These are phyloP conservation scores for Fusarium torulosum DNA, from an alignment of 2,329 filamentous ascomycete species.

Conservation along the genomic window DNA sequence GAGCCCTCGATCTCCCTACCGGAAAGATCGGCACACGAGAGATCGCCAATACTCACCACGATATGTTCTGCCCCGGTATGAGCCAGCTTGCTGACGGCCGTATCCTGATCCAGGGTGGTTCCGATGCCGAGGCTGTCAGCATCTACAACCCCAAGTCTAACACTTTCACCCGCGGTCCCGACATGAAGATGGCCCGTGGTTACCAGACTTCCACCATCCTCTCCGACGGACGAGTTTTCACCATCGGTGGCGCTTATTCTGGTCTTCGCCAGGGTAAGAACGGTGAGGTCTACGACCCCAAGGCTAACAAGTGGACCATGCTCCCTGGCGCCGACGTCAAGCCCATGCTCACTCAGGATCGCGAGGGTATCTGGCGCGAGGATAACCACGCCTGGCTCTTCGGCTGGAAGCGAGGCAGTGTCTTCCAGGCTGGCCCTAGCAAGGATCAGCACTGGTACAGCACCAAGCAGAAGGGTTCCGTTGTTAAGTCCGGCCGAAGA, in stretches of 20 bases:
- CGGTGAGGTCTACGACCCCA: conserved; percentile 66
- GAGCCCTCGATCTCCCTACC: conserved; percentile 11
- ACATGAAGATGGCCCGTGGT: conserved; percentile 63
- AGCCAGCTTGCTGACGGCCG: conserved; percentile 61
- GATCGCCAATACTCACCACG: conserved; percentile 61
- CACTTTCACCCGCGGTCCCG: conserved; percentile 55
- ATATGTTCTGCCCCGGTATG: conserved; percentile 70
- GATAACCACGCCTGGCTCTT: conserved; percentile 53
- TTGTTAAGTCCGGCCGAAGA: conserved; percentile 42
- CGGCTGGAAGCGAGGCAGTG: conserved; percentile 60
- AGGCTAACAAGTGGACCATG: conserved; percentile 60
- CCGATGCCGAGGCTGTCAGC: conserved; percentile 61
- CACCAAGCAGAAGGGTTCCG: conserved; percentile 57
- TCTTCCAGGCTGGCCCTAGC: conserved; percentile 69
- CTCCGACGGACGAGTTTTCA: conserved; percentile 67
- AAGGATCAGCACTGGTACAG: conserved; percentile 69
- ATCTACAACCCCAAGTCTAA: conserved; percentile 58
- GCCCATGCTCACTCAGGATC: conserved; percentile 63
- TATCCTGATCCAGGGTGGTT: conserved; percentile 66
- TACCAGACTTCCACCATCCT: conserved; percentile 65
- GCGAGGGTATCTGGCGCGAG: conserved; percentile 63
- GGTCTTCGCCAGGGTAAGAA: conserved; percentile 65
- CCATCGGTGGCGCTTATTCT: conserved; percentile 67
- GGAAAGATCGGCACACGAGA: conserved; percentile 33
- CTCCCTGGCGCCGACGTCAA: conserved; percentile 58